Conservation (phyloP, 2,329 filamentous ascomycete genomes). For the Penicillium olsonii region DNA sequence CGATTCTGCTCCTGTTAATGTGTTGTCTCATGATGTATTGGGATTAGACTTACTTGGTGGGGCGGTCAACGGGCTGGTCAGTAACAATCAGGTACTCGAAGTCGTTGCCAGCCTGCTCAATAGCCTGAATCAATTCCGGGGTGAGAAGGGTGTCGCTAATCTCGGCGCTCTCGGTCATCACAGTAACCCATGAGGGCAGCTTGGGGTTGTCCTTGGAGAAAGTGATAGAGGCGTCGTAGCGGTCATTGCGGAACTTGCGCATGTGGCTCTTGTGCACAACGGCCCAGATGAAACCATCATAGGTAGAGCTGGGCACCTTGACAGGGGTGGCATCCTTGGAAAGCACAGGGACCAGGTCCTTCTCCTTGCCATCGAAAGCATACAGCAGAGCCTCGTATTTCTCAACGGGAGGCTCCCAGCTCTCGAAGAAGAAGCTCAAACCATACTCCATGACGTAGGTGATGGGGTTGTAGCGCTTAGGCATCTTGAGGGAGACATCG, state of each 20-base stretch:
- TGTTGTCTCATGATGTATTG: not conserved
- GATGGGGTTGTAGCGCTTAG: constrained; percentile 85
- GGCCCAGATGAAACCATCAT: constrained; percentile 91
- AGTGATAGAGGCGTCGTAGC: constrained; percentile 92
- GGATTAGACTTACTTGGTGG: constrained; percentile 67
- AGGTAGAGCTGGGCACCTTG: constrained; percentile 60
- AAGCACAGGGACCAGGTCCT: constrained; percentile 67
- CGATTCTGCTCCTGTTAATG: constrained; percentile 59
- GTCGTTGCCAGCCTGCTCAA: constrained; percentile 74
- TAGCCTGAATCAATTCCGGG: constrained; percentile 78
- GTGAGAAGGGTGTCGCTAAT: constrained; percentile 86
- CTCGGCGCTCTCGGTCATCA: constrained; percentile 97
- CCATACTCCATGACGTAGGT: constrained; percentile 65
- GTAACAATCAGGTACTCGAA: constrained; percentile 87
- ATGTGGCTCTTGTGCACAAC: constrained; percentile 94
- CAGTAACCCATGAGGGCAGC: constrained; percentile 83
- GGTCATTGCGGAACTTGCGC: constrained; percentile 84
- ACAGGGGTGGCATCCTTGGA: constrained; percentile 62
- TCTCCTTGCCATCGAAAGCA: constrained; percentile 90
- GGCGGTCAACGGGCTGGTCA: constrained; percentile 87
- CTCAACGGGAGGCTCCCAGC: constrained; percentile 68
- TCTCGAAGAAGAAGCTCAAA: constrained; percentile 78
- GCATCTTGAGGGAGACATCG: constrained; percentile 78
- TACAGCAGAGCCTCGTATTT: constrained; percentile 75
- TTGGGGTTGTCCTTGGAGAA: constrained; percentile 90